Conservation (phyloP, 2,329 filamentous ascomycete genomes). For the Chrysosphaeria jannelii region DNA sequence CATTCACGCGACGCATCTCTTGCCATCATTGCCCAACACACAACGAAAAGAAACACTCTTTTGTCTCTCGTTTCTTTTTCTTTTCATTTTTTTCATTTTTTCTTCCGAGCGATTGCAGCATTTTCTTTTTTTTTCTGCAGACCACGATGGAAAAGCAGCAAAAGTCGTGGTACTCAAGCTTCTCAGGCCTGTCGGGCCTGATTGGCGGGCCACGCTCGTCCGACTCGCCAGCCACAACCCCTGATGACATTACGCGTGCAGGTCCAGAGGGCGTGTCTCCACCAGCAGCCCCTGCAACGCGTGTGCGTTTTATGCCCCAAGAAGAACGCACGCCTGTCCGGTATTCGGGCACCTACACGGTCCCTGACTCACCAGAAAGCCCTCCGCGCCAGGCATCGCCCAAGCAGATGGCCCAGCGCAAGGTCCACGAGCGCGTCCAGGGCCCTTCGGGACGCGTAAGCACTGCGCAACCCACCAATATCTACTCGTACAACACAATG, state of each 20-base stretch:
- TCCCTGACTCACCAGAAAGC: constrained; percentile 7
- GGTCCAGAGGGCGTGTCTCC: not conserved
- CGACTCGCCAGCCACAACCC: constrained; percentile 1
- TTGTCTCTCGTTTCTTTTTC: constrained; percentile 1
- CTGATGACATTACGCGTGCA: constrained; percentile 1
- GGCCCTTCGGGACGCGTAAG: constrained; percentile 8
- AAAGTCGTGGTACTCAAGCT: constrained; percentile 5
- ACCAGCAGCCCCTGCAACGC: constrained; percentile 1
- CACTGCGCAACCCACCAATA: constrained; percentile 1
- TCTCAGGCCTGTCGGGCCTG: constrained; percentile 4
- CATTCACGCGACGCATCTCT: too few relatives aligned
- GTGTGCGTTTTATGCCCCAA: constrained; percentile 1
- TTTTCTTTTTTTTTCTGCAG: constrained; percentile 1
- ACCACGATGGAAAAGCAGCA: constrained; percentile 3
- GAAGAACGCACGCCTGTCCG: constrained; percentile 3
- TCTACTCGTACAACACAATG: constrained; percentile 1
- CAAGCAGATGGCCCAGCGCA: constrained; percentile 8
- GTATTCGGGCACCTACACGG: constrained; percentile 4
- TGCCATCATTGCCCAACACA: constrained; percentile 1
- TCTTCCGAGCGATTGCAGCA: too few relatives aligned
- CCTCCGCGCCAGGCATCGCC: constrained; percentile 9
- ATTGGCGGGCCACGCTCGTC: constrained; percentile 3
- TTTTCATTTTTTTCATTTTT: not conserved
- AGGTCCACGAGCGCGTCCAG: constrained; percentile 9
- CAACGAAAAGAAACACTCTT: constrained; percentile 1